Evolutionary conservation across 1,284 basidiomycete species (phyloP), one percentile per base, ranked within the genome.

Genomic region (Phenoliferia sp.): DNA sequence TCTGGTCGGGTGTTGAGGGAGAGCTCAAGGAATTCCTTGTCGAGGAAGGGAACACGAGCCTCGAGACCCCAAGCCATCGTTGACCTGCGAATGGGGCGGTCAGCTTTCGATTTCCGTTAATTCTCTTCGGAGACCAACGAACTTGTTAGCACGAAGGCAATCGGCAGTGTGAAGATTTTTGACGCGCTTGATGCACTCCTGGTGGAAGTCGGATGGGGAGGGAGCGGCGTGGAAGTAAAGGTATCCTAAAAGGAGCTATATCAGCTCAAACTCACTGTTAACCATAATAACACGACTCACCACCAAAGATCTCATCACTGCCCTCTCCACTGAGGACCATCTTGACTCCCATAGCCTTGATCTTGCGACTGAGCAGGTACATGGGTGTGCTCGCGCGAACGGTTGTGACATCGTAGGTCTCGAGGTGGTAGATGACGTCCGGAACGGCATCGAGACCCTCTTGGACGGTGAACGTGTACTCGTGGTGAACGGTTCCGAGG

Each of bases 11-110:
- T 82, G 82, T 90, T 90, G 92, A 99, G 93, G 5, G 92, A 85
- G 35, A 91, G 90, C 66, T 98, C 93, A 64, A 99, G 84, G 86
- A 99, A 99, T 36, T 86, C 82, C 82, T 94, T 97, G 84, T 99
- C 96, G 64, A 99, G 86, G 88, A 99, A 99, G 19, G 96, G 96
- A 2, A 99, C 96, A 66, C 96, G 92, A 5, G 95, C 94, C 81
- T 99, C 96, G 63, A 99, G 86, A 72, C 96, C 96, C 95, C 96
- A 99, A 1, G 96, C 96, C 96, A 99, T 99, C 10, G 96, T 99
- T 58, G 92, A 94, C 79, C 90, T 92, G 70, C 28, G 29, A 0
- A 29, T 10, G 34, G 16, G 5, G 48, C 48, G 22, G 29, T 34
- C 16, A 33, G 29, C 3, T 22, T 22, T 12, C 4, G 54, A 32